Conservation (phyloP, 768 basidiomycete genomes). For the Mycena leptocephala region DNA sequence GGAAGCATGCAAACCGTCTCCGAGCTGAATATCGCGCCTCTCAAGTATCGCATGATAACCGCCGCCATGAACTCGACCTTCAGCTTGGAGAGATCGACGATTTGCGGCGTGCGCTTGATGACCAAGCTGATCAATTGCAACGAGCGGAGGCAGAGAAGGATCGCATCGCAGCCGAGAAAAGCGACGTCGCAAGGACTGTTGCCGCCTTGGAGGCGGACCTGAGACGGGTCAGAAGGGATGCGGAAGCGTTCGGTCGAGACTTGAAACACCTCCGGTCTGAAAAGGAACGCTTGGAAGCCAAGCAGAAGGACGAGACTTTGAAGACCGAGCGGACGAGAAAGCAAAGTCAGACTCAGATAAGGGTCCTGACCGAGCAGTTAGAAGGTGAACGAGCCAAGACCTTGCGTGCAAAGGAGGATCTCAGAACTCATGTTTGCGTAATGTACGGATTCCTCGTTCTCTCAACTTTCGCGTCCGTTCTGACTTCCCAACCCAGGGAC, state of each 20-base stretch:
- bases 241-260: constrained; percentile 85
- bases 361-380: constrained; percentile 77
- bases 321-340: constrained; percentile 77
- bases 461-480: not conserved
- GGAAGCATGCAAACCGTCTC: constrained; percentile 73
- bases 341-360: constrained; percentile 77
- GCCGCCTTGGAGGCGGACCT: constrained; percentile 81
- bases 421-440: constrained; percentile 72
- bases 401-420: constrained; percentile 60
- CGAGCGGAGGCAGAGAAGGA: constrained; percentile 76
- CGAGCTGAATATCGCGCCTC: constrained; percentile 74
- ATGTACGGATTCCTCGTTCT: constrained; percentile 57
- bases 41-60: constrained; percentile 78
- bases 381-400: constrained; percentile 69
- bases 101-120: constrained; percentile 76
- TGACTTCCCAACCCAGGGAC: constrained; percentile 58
- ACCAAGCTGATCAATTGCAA: constrained; percentile 75
- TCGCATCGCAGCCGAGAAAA: constrained; percentile 74
- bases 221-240: constrained; percentile 81
- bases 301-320: constrained; percentile 68
- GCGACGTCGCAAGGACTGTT: constrained; percentile 78
- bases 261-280: constrained; percentile 77
- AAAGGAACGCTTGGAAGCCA: constrained; percentile 75
- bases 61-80: constrained; percentile 82
- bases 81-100: constrained; percentile 83